These are phyloP conservation scores for Singerocomus inundabilis DNA, from an alignment of 1,284 basidiomycete species.

Conservation along the genomic window DNA sequence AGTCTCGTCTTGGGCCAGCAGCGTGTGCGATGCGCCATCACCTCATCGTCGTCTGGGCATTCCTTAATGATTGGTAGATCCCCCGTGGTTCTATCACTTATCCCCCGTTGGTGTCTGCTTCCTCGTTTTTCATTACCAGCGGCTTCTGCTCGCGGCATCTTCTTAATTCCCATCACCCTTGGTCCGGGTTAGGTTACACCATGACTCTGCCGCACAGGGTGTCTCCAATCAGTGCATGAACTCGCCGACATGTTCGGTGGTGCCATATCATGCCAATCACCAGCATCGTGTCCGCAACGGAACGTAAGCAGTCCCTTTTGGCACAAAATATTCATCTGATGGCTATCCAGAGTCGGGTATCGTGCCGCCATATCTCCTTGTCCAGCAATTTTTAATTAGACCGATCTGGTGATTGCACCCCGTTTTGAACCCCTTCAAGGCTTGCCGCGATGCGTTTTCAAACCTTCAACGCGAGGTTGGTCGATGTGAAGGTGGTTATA, in stretches of 20 bases:
- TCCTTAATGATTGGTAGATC: neutral
- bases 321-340: neutral
- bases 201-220: slow-evolving; percentile 2
- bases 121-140: neutral
- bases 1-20: too few relatives aligned
- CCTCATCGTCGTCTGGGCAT: neutral
- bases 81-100: neutral
- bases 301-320: slow-evolving; percentile 5
- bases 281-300: neutral
- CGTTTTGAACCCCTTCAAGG: neutral
- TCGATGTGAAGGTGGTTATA: neutral
- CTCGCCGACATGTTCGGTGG: slow-evolving; percentile 12
- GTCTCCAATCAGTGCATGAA: neutral
- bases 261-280: slow-evolving; percentile 8
- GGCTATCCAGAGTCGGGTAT: neutral
- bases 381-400: neutral
- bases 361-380: neutral
- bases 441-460: neutral
- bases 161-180: neutral
- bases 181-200: neutral
- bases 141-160: neutral
- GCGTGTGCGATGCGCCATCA: too few relatives aligned
- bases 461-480: neutral
- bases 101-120: too few relatives aligned
- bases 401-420: neutral